phyloP scores from a whole-genome alignment of 768 basidiomycete genomes.

The Boletus pseudopeckii region DNA sequence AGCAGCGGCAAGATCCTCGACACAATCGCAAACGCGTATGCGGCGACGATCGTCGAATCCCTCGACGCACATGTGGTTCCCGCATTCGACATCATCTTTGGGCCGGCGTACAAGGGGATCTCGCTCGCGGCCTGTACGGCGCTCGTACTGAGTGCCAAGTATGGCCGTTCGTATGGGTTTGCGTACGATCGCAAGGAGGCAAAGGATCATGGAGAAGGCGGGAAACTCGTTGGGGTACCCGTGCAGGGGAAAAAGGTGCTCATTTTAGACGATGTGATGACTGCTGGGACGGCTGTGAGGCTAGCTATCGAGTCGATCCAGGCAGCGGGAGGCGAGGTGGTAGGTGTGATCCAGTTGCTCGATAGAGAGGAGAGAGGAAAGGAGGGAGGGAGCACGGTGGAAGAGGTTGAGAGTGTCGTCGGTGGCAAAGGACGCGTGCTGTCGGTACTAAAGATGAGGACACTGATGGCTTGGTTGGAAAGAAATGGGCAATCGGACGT shows the following conservation, averaged over 20 bases:
- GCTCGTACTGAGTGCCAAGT: constrained; percentile 64
- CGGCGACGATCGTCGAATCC: constrained; percentile 66
- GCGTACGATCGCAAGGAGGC: constrained; percentile 94
- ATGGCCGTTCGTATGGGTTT: constrained; percentile 69
- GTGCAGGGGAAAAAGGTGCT: constrained; percentile 81
- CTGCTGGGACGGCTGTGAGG: constrained; percentile 84
- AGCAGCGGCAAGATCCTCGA: constrained; percentile 79
- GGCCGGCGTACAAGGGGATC: constrained; percentile 98
- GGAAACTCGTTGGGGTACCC: constrained; percentile 80
- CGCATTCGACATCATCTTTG: constrained; percentile 82
- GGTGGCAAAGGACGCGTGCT: constrained; percentile 65
- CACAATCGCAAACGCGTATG: constrained; percentile 77
- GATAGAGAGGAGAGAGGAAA: constrained; percentile 56
- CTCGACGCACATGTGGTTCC: constrained; percentile 30
- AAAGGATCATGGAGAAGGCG: constrained; percentile 97
- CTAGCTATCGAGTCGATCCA: constrained; percentile 74
- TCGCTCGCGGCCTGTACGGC: constrained; percentile 85
- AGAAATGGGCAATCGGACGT: constrained; percentile 62
- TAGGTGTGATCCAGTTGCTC: constrained; percentile 83
- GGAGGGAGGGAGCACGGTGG: constrained; percentile 63
- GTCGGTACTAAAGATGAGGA: constrained; percentile 80
- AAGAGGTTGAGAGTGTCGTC: constrained; percentile 74
- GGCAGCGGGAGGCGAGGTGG: constrained; percentile 70
- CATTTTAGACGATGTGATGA: constrained; percentile 96
- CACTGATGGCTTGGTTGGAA: constrained; percentile 82